These are phyloP conservation scores for Clonostachys byssicola DNA, from an alignment of 2,329 filamentous ascomycete species.

Conservation along the genomic window DNA sequence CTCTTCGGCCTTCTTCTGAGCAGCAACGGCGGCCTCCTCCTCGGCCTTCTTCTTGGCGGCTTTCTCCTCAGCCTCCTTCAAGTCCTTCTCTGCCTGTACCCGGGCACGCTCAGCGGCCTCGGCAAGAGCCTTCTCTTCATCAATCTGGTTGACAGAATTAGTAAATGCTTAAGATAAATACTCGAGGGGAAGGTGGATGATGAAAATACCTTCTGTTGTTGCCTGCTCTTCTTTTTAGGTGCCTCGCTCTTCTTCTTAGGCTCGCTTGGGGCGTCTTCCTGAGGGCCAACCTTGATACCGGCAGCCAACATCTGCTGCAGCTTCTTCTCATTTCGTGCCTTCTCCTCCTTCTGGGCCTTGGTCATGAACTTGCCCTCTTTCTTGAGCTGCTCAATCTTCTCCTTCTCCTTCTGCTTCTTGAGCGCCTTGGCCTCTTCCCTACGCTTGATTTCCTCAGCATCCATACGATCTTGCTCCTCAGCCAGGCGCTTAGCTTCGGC, in stretches of 20 bases:
- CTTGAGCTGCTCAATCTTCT: conserved; percentile 82
- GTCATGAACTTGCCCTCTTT: conserved; percentile 84
- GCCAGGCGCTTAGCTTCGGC: conserved; percentile 63
- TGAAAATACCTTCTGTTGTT: conserved; percentile 45
- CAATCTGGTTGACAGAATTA: conserved; percentile 38
- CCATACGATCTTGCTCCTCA: conserved; percentile 61
- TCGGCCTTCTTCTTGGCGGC: conserved; percentile 54
- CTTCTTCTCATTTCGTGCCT: conserved; percentile 73
- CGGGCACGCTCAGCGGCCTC: conserved; percentile 73
- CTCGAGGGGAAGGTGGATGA: background rate
- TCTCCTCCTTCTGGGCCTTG: conserved; percentile 80
- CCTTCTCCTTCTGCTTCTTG: conserved; percentile 84
- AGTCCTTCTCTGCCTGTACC: conserved; percentile 62
- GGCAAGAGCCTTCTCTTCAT: conserved; percentile 74
- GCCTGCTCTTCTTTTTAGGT: conserved; percentile 68
- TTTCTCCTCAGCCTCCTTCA: conserved; percentile 58
- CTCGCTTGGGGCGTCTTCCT: conserved; percentile 46
- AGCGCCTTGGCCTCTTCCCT: conserved; percentile 69
- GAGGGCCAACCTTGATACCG: conserved; percentile 66
- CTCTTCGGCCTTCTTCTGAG: conserved; percentile 47
- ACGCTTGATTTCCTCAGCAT: conserved; percentile 64
- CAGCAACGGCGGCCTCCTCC: conserved; percentile 48
- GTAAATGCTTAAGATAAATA: conserved; percentile 1
- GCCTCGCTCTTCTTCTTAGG: conserved; percentile 75
- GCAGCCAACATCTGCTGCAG: conserved; percentile 82